Percentiles rank a stretch among this genome's conserved stretches.
Conservation (phyloP, 1,139 yeast genomes). For the Hyphopichia burtonii region DNA sequence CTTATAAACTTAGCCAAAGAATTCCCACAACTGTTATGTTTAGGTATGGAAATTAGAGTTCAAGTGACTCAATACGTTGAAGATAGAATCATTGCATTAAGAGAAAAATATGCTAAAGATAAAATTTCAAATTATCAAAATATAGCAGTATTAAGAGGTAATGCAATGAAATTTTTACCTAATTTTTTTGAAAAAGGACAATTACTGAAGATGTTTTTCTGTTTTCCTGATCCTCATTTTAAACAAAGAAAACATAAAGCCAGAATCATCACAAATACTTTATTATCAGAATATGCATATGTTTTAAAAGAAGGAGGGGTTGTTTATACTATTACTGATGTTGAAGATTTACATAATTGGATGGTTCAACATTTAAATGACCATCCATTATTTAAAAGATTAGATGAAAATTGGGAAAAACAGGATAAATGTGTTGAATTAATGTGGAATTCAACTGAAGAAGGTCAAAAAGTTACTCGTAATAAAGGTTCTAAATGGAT, state of each 20-base stretch:
- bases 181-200: conserved; percentile 84
- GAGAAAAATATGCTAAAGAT: conserved; percentile 50
- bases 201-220: conserved; percentile 88
- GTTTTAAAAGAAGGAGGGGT: conserved; percentile 86
- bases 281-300: conserved; percentile 89
- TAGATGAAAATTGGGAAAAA: conserved; percentile 75
- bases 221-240: conserved; percentile 99
- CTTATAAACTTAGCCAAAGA: conserved; percentile 75
- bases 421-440: conserved; percentile 78
- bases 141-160: conserved; percentile 87
- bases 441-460: conserved; percentile 92
- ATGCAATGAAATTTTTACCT: conserved; percentile 96
- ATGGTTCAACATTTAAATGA: conserved; percentile 89
- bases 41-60: conserved; percentile 97
- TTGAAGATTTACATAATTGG: conserved; percentile 90
- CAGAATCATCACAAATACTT: conserved; percentile 85
- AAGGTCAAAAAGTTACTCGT: conserved; percentile 93
- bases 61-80: conserved; percentile 97
- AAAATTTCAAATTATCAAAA: conserved; percentile 57
- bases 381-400: conserved; percentile 87
- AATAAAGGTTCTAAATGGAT: conserved; percentile 84
- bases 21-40: conserved; percentile 68
- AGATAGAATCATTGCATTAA: conserved; percentile 86
- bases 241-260: conserved; percentile 97
- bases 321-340: conserved; percentile 93